Base-by-base conservation (phyloP, 2,329 filamentous ascomycete genomes). In the Rachicladosporium sp. region DNA sequence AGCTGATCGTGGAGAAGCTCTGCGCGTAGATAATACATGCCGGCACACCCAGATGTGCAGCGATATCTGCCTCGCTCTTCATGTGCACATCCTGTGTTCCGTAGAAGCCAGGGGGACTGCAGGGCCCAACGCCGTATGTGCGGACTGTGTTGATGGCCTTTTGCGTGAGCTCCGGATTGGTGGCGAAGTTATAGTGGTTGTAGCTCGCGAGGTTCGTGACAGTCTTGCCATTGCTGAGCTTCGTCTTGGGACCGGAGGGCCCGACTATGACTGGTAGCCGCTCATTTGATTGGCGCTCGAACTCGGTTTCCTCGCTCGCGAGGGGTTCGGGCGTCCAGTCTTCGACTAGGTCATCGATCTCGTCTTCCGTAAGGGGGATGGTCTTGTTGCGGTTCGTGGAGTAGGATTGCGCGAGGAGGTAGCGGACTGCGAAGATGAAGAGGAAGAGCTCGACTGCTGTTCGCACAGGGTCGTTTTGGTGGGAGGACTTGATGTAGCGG, bases 81-180 rank as follows among this genome's bases (percentile, higher is more conserved):
- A 95, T 88, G 62, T 96, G 91, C 35, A 96, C 88, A 63, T 96
- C 91, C 60, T 96, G 89, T 23, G 87, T 98, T 48, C 88, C 91
- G 65, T 98, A 98, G 67, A 98, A 98, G 48, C 93, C 88, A 5
- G 91, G 91, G 11, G 91, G 91, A 12, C 89, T 89, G 58, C 91
- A 98, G 41, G 91, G 89, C 7, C 91, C 91, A 31, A 98, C 91
- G 41, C 91, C 91, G 53, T 98, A 96, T 12, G 84, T 93, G 43
- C 89, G 83, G 32, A 98, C 74, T 0, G 88, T 91, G 60, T 89
- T 81, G 45, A 98, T 86, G 1, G 89, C 91, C 61, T 94, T 93
- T 51, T 95, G 86, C 57, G 93, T 95, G 54, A 98, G 79, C 30
- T 80, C 75, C 45, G 96, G 89, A 59, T 93, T 94, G 38, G 77